These are phyloP conservation scores for Pythium folliculosum DNA, from an alignment of 352 stramenopile genomes.

Conservation along the genomic window DNA sequence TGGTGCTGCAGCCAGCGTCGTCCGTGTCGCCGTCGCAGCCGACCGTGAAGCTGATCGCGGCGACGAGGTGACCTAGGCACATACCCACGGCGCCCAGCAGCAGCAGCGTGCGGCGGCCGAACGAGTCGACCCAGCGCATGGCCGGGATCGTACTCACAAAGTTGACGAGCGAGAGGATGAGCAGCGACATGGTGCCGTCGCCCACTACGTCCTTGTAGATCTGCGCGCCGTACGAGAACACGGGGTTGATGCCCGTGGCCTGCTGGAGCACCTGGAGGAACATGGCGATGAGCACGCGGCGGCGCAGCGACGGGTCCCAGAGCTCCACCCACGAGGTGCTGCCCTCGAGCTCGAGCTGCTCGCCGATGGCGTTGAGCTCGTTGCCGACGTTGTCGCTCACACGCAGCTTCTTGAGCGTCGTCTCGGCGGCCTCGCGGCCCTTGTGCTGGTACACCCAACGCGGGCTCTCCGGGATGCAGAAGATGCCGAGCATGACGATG, in stretches of 20 bases:
- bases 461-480: conserved; percentile 35
- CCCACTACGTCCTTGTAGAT: conserved; percentile 16
- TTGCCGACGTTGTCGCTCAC: conserved; percentile 27
- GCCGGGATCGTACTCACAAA: conserved; percentile 31
- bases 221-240: conserved; percentile 29
- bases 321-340: conserved; percentile 27
- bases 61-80: conserved; percentile 31
- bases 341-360: conserved; percentile 30
- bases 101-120: conserved; percentile 29
- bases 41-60: conserved; percentile 28
- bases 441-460: conserved; percentile 28
- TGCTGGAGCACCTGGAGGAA: conserved; percentile 32
- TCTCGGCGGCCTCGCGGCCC: conserved; percentile 23
- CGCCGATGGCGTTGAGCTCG: conserved; percentile 36
- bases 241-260: conserved; percentile 34
- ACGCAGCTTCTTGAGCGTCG: conserved; percentile 27
- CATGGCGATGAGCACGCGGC: conserved; percentile 31
- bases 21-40: conserved; percentile 29
- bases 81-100: conserved; percentile 33
- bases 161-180: conserved; percentile 23
- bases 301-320: conserved; percentile 24
- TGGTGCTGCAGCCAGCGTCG: conserved; percentile 23
- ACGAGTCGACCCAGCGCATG: conserved; percentile 33
- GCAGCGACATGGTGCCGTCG: conserved; percentile 16
- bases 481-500: conserved; percentile 37